Base-by-base conservation (phyloP, 148 eudicot species). In the Hydrangea macrophylla region DNA sequence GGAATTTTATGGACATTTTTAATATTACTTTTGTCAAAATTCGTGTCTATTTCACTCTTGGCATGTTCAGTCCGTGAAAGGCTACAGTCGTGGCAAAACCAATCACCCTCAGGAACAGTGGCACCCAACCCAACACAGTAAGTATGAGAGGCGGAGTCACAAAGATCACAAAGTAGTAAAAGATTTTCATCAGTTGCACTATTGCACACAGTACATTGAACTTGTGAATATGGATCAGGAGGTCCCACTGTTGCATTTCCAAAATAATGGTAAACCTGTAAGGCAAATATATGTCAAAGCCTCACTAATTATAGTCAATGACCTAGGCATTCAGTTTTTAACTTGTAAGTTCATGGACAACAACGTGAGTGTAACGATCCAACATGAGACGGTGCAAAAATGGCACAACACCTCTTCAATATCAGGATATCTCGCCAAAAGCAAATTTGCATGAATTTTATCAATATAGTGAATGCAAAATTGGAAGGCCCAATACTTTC, bases 31-130 rank as follows among this genome's bases (percentile, higher is more conserved):
- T 79, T 44, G 40, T 60, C 75, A 58, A 22, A 67, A 22, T 64
- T 44, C 12, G 61, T 37, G 44, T 67, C 70, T 50, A 57, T 61
- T 53, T 78, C 85, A 71, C 1, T 50, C 60, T 83, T 82, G 20
- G 54, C 33, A 62, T 83, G 81, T 60, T 90, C 96, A 71, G 82
- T 84, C 72, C 66, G 79, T 44, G 83, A 65, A 75, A 83, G 75
- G 53, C 79, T 72, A 64, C 98, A 93, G 58, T 83, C 98, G 28
- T 64, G 79, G 63, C 98, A 93, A 81, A 72, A 90, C 98, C 98
- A 93, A 82, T 90, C 89, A 74, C 86, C 98, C 65, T 90, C 98
- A 31, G 98, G 98, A 54, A 90, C 89, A 22, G 90, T 85, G 40
- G 62, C 72, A 60, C 98, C 98, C 65, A 93, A 89, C 58, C 98